Conservation (phyloP, 257 asterid species). For the Ligustrum vulgare region DNA sequence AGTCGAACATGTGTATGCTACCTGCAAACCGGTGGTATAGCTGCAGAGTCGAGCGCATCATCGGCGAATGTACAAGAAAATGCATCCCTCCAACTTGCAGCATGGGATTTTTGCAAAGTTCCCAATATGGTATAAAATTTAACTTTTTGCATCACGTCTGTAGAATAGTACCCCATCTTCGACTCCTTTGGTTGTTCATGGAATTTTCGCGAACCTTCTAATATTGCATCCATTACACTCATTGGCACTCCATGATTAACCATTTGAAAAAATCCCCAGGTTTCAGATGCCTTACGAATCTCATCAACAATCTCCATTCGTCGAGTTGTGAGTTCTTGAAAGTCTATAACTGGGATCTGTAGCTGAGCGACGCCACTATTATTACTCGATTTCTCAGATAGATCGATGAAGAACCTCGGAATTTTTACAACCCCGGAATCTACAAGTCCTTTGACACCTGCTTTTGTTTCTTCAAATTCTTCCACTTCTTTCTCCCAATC, state of each 20-base stretch:
- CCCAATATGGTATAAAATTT: conserved; percentile 56
- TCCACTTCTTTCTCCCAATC: conserved; percentile 57
- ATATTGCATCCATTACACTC: conserved; percentile 37
- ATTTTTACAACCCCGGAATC: conserved; percentile 56
- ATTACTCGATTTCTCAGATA: conserved; percentile 12
- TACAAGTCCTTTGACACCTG: conserved; percentile 69
- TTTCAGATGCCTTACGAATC: conserved; percentile 50
- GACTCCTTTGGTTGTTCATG: conserved; percentile 66
- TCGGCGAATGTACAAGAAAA: conserved; percentile 53
- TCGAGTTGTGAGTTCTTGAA: conserved; percentile 34
- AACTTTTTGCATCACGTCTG: conserved; percentile 40
- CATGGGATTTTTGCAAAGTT: conserved; percentile 36
- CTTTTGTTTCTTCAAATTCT: conserved; percentile 52
- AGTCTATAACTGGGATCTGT: conserved; percentile 52
- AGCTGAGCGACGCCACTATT: not conserved
- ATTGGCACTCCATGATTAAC: conserved; percentile 68
- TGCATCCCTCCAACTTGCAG: conserved; percentile 70
- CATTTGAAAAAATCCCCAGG: conserved; percentile 76
- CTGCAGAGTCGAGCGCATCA: conserved; percentile 33
- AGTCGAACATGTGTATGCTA: not conserved
- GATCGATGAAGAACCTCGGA: conserved; percentile 55
- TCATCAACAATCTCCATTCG: conserved; percentile 39
- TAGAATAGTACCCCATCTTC: conserved; percentile 50
- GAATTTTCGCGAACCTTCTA: conserved; percentile 42
- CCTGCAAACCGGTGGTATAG: conserved; percentile 68